Evolutionary conservation across 148 eudicot species (phyloP), one percentile per base, ranked within the genome.

Genomic region (Salicornia ramosissima): DNA sequence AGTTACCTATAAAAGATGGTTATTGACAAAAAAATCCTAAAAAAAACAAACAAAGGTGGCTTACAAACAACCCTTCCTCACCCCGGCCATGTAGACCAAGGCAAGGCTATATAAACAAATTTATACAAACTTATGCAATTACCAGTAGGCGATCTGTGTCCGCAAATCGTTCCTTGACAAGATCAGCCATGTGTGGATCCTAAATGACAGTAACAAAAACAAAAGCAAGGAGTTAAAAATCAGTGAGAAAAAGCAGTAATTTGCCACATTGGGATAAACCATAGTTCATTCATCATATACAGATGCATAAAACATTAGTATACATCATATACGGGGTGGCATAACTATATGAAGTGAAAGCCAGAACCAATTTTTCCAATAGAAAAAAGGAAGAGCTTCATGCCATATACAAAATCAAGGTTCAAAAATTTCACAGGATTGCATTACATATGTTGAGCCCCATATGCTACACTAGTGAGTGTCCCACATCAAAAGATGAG

Each of bases 111-210:
- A 26, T 16, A 56, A n/a, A 29, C 6, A 56, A 77, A 66, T 15
- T 24, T 40, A 59, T 19, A 11, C 16, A 64, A 53, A 40, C 19
- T 67, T 19, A 18, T 21, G 30, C 53, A 53, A 65, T 26, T 84
- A 93, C 98, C 96, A 77, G 80, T 16, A 86, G 82, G 49, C 82
- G 77, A 68, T 77, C 75, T 28, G 74, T 71, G 47, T 71, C 77
- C 31, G 78, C 84, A 85, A 93, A 93, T 21, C 98, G 78, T 77
- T 93, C 96, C 50, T 73, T 83, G 42, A 85, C 90, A 75, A 93
- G 80, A 12, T 86, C 82, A 75, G 90, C 95, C 98, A 93, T 93
- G 67, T 90, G 80, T 6, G 87, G 84, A 84, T 93, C 98, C 98
- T 93, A 70, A 60, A 84, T 10, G 61, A 71, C 24, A 57, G 49